Percentiles rank a stretch among this genome's conserved stretches.
Conservation (phyloP, 2,329 filamentous ascomycete species). For the Sporothrix brunneoviolacea region DNA sequence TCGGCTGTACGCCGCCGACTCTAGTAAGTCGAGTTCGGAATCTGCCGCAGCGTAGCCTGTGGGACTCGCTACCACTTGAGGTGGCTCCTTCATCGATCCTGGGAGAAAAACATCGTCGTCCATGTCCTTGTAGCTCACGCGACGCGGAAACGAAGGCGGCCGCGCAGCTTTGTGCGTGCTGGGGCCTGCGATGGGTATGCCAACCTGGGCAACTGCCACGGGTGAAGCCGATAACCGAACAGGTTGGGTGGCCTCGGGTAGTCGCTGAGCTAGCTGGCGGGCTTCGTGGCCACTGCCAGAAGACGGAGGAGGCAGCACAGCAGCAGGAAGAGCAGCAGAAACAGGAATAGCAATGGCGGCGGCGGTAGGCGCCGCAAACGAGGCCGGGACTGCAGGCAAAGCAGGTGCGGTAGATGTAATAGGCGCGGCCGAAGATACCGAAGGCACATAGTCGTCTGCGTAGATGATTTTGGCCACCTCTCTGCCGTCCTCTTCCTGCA, state of each 20-base stretch:
- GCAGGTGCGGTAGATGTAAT: neutral
- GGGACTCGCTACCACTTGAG: neutral
- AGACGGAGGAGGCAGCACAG: too few relatives aligned
- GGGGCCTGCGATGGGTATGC: neutral
- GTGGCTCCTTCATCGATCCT: neutral
- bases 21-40: constrained; percentile 20
- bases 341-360: neutral
- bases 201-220: neutral
- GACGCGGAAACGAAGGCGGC: neutral
- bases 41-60: neutral
- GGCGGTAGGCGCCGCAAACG: neutral
- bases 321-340: too few relatives aligned
- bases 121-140: constrained; percentile 14
- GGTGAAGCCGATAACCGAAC: neutral
- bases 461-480: constrained; percentile 15
- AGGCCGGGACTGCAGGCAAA: neutral
- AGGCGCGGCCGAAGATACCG: neutral
- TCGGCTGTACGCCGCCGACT: constrained; percentile 39
- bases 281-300: neutral
- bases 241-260: neutral
- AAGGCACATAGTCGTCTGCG: constrained; percentile 7
- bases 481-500: constrained; percentile 6
- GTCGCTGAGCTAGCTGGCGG: neutral
- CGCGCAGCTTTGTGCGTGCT: neutral
- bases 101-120: constrained; percentile 14